Evolutionary conservation across 805 yeast species (phyloP), one percentile per base, ranked within the genome.

Genomic region (Saturnispora sekii): DNA sequence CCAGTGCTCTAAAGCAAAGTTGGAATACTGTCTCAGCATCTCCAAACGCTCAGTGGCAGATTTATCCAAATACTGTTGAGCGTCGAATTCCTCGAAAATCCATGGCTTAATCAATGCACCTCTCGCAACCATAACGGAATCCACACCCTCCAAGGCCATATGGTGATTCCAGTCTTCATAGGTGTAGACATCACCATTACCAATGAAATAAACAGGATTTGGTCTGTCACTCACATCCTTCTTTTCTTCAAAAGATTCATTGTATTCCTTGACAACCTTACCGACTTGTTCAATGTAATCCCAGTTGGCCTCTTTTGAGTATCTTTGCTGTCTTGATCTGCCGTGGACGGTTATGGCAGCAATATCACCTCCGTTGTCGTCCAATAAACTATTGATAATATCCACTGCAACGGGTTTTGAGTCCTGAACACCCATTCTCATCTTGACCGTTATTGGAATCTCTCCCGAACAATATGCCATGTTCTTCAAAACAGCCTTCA

Each of bases 41-140:
- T 81, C 94, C 46, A 93, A 73, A 62, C 99, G 76, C 65, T 93
- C 97, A 16, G 81, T 69, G n/a, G 96, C 81, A 2, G 86, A 70
- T 66, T 90, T 93, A 63, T 93, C 99, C 50, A 93, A 65, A 61
- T 87, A 80, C 63, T 93, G 97, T 55, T 80, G 78, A 6, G 90
- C 71, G 47, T 90, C 94, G 46, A 93, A 76, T 65, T 93, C 99
- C 67, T 93, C 97, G 55, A 90, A 93, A 42, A 93, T 85, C 99
- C 99, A 93, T 32, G 99, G 99, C 65, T 93, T 93, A 61, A 93
- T 89, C 52, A 93, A 73, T 2, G 97, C 97, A 45, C 97, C 98
- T 58, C 99, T 76, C 3, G 97, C 98, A 44, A 93, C 86, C 97
- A 94, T 93, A 14, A 88, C 95, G 29, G 93, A 79, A 65, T 93